Percentiles rank a stretch among this genome's conserved stretches.
These are phyloP conservation scores for Mortierella alpina DNA, from an alignment of 192 early-diverging fungal genomes.

Conservation along the genomic window DNA sequence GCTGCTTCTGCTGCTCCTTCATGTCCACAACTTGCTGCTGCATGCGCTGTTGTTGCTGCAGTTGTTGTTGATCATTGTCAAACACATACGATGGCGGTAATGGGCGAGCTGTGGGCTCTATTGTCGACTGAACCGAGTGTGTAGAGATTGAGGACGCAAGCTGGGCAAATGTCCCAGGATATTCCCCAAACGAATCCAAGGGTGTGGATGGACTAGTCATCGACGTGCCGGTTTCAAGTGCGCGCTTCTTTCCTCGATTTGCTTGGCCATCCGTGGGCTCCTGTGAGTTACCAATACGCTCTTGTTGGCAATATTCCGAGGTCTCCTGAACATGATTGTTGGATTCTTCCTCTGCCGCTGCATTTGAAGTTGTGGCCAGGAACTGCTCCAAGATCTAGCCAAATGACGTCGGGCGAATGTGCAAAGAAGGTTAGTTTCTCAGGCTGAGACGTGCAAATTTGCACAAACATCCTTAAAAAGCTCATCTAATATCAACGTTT, in stretches of 20 bases:
- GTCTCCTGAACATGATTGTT: neutral
- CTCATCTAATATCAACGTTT: neutral
- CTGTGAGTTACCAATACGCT: too few species aligned
- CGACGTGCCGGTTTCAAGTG: too few species aligned
- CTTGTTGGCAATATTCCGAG: too few species aligned
- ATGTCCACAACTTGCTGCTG: slow-evolving; percentile 9
- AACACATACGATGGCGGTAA: neutral
- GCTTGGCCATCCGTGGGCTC: too few species aligned
- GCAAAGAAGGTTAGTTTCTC: neutral
- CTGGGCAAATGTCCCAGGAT: too few species aligned
- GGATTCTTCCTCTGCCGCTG: slow-evolving; percentile 36
- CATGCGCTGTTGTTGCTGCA: slow-evolving; percentile 6
- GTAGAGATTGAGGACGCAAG: too few species aligned
- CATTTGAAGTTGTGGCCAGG: slow-evolving; percentile 32
- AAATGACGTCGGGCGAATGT: neutral
- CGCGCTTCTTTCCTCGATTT: too few species aligned
- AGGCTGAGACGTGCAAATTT: neutral
- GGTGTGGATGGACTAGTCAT: too few species aligned
- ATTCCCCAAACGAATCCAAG: too few species aligned
- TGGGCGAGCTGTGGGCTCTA: neutral
- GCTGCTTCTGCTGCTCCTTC: slow-evolving; percentile 50
- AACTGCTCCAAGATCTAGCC: slow-evolving; percentile 49
- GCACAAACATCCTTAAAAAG: neutral
- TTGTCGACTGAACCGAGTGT: too few species aligned
- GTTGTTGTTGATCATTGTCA: slow-evolving; percentile 18